These are phyloP conservation scores for Lipomyces sp. DNA, from an alignment of 805 yeast genomes.

Conservation along the genomic window DNA sequence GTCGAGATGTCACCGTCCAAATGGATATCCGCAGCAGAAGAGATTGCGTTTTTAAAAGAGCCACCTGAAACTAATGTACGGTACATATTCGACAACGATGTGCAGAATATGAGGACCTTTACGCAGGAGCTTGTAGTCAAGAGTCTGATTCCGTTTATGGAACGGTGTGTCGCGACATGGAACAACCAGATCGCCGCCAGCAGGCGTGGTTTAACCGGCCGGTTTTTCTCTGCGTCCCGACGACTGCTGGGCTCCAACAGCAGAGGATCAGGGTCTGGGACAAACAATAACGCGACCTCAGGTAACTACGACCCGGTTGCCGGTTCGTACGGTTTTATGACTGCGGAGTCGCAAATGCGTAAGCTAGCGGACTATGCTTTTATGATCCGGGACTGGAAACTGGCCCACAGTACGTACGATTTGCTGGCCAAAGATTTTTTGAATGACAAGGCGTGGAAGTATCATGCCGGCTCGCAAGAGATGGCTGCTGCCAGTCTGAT, in stretches of 20 bases:
- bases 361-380: constrained; percentile 91
- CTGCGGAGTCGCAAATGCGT: constrained; percentile 75
- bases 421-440: constrained; percentile 75
- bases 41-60: constrained; percentile 42
- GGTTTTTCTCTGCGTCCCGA: constrained; percentile 69
- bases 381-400: constrained; percentile 85
- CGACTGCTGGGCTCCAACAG: constrained; percentile 56
- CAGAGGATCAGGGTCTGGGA: constrained; percentile 36
- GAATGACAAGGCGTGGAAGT: constrained; percentile 77
- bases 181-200: constrained; percentile 58
- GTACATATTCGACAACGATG: constrained; percentile 44
- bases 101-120: constrained; percentile 48
- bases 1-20: constrained; percentile 44
- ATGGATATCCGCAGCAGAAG: constrained; percentile 55
- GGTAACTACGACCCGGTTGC: constrained; percentile 55
- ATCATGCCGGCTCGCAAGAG: constrained; percentile 79
- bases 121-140: constrained; percentile 56
- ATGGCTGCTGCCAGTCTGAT: constrained; percentile 78
- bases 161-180: constrained; percentile 78
- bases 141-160: constrained; percentile 80
- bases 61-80: constrained; percentile 27
- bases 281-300: constrained; percentile 35
- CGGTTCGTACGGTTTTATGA: constrained; percentile 63
- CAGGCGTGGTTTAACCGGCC: constrained; percentile 72
- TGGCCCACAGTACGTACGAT: constrained; percentile 83